These are phyloP conservation scores for Ceratobasidium sp. DNA, from an alignment of 1,284 basidiomycete genomes.

Conservation along the genomic window DNA sequence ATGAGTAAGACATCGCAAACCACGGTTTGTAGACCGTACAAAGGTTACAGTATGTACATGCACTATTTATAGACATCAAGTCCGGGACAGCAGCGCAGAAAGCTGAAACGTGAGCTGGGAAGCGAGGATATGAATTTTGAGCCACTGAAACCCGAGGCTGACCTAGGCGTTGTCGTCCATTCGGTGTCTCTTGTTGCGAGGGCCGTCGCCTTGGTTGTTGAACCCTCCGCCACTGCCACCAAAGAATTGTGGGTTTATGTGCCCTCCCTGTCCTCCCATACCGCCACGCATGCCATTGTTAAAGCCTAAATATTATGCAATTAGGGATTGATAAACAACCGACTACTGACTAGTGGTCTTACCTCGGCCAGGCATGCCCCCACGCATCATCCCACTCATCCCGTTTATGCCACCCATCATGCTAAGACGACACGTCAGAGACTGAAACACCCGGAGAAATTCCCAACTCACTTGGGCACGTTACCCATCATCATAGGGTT, in stretches of 20 bases:
- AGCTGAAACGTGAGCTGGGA: slow-evolving; percentile 6
- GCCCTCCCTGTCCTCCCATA: slow-evolving; percentile 42
- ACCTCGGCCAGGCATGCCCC: slow-evolving; percentile 34
- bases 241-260: slow-evolving; percentile 43
- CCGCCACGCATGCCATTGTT: slow-evolving; percentile 36
- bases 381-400: slow-evolving; percentile 34
- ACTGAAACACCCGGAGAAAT: neutral
- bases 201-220: slow-evolving; percentile 29
- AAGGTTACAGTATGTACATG: slow-evolving; percentile 1
- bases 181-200: slow-evolving; percentile 33
- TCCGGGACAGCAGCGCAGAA: neutral
- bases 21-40: neutral
- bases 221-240: slow-evolving; percentile 27
- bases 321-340: neutral
- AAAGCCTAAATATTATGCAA: slow-evolving; percentile 7
- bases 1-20: slow-evolving; percentile 10
- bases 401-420: slow-evolving; percentile 39
- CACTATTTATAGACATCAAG: slow-evolving; percentile 6
- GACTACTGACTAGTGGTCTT: neutral
- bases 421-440: slow-evolving; percentile 3
- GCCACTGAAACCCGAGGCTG: neutral
- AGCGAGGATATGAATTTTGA: neutral
- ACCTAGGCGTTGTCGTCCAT: slow-evolving; percentile 33
- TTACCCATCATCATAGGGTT: slow-evolving; percentile 42
- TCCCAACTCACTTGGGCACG: slow-evolving; percentile 4